Evolutionary conservation across 164 flowering plant species (phyloP).

Genomic region (Nymphaea thermarum): DNA sequence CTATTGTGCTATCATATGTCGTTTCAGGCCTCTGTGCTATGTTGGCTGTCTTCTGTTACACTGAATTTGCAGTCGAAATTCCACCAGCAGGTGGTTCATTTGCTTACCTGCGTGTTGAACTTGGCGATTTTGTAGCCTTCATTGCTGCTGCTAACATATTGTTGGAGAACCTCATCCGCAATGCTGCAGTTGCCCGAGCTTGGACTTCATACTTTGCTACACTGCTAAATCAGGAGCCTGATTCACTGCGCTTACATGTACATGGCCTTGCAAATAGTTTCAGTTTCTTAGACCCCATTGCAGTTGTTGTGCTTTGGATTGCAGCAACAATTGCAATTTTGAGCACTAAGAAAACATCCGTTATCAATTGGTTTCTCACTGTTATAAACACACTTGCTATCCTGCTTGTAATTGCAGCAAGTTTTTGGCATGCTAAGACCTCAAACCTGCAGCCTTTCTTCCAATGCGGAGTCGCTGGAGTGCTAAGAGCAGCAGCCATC

Average conservation of each 20-base stretch:
- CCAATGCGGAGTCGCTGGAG: slow-evolving; percentile 20
- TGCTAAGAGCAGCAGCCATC: slow-evolving; percentile 26
- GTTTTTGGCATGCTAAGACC: slow-evolving; percentile 22
- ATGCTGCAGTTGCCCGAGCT: slow-evolving; percentile 33
- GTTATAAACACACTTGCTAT: slow-evolving; percentile 14
- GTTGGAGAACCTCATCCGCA: slow-evolving; percentile 23
- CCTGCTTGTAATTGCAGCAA: slow-evolving; percentile 22
- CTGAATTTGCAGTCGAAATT: slow-evolving; percentile 37
- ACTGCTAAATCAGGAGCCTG: slow-evolving; percentile 19
- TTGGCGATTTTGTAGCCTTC: slow-evolving; percentile 26
- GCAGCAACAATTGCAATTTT: slow-evolving; percentile 14
- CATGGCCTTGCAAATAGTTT: slow-evolving; percentile 12
- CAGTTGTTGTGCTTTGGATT: slow-evolving; percentile 13
- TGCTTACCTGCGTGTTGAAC: slow-evolving; percentile 20
- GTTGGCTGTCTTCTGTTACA: slow-evolving; percentile 41
- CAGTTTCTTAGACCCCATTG: slow-evolving; percentile 32
- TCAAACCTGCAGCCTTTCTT: slow-evolving; percentile 14
- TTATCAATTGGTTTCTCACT: slow-evolving; percentile 22
- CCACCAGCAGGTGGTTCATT: slow-evolving; percentile 36
- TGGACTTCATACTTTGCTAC: slow-evolving; percentile 45
- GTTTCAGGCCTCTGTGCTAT: slow-evolving; percentile 29
- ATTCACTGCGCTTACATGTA: slow-evolving; percentile 17
- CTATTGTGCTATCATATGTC: slow-evolving; percentile 26
- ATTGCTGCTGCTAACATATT: slow-evolving; percentile 37
- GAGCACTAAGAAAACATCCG: slow-evolving; percentile 27